These are phyloP conservation scores for Keithomyces neogunnii DNA, from an alignment of 2,329 filamentous ascomycete genomes.

Conservation along the genomic window DNA sequence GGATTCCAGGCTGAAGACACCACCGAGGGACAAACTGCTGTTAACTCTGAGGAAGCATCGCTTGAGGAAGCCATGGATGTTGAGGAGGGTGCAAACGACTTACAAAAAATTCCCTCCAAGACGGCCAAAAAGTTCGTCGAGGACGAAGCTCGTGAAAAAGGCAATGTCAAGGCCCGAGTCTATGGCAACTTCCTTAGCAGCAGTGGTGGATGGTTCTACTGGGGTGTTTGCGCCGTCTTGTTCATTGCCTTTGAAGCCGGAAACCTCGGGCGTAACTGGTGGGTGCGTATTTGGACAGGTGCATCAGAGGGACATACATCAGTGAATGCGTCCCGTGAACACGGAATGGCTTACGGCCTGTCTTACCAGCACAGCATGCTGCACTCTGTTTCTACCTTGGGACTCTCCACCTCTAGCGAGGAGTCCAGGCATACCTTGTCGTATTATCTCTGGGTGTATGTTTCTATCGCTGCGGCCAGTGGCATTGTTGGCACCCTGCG, in stretches of 20 bases:
- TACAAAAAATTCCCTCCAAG: conserved; percentile 44
- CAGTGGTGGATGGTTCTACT: conserved; percentile 55
- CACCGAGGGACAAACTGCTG: conserved; percentile 33
- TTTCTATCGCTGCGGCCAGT: conserved; percentile 47
- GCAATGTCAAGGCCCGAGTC: conserved; percentile 58
- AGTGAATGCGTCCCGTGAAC: conserved; percentile 15
- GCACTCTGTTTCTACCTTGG: conserved; percentile 26
- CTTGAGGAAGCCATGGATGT: conserved; percentile 29
- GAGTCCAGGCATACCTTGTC: conserved; percentile 31
- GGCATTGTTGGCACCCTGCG: conserved; percentile 52
- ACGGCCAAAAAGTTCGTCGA: conserved; percentile 63
- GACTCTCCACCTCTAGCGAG: conserved; percentile 6
- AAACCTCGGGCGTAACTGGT: conserved; percentile 52
- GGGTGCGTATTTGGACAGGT: conserved; percentile 55
- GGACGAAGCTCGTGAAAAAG: conserved; percentile 64
- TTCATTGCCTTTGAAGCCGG: conserved; percentile 49
- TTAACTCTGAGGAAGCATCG: conserved; percentile 46
- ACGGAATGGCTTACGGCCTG: conserved; percentile 35
- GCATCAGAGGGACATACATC: conserved; percentile 2
- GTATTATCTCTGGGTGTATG: conserved; percentile 63
- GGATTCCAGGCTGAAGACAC: conserved; percentile 41
- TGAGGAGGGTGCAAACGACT: conserved; percentile 25
- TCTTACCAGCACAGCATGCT: conserved; percentile 37
- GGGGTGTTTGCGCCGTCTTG: conserved; percentile 43
- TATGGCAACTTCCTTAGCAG: conserved; percentile 60